Base-by-base conservation (phyloP, 345 rosid species). In the Aegle marmelos region DNA sequence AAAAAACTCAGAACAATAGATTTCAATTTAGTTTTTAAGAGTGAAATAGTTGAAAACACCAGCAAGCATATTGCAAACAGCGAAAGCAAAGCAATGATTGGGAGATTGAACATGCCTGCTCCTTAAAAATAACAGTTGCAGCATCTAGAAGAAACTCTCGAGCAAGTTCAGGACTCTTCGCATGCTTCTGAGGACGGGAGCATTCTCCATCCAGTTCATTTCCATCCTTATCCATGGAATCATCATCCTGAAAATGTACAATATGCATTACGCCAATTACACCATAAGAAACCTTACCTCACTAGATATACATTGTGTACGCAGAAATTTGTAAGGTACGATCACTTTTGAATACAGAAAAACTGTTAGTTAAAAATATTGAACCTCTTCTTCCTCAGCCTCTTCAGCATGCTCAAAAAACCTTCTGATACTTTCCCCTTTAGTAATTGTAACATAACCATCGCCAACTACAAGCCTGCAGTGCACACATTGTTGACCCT, bases 141-240 rank as follows among this genome's bases (percentile, higher is more conserved):
- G 98, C 97, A 89, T 96, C 99, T 41, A 96, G 89, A 83, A 96
- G 99, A 89, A 96, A 96, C 85, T 96, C 99, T 85, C 99, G 93
- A 84, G 99, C 99, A 87, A 94, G 99, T 86, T 96, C 99, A 75
- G 98, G 98, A 91, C 98, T 96, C 91, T 96, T 96, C 63, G 97
- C 99, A 81, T 96, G 99, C 87, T 96, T 92, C 82, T 96, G 99
- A 50, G 99, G 97, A 83, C 97, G 98, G 77, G 89, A 90, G 86
- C 99, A 93, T 79, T 96, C 98, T 73, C 93, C 98, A 89, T 96
- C 99, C 64, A 96, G 87, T 79, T 94, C 99, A 88, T 91, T 94
- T 75, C 97, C 98, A 34, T 96, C 99, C 90, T 85, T 90, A 85
- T 96, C 99, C 86, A 92, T 75, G 87, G 96, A 89, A 80, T 90